phyloP scores from a whole-genome alignment of 768 basidiomycete species.

The Termitomyces sp. region DNA sequence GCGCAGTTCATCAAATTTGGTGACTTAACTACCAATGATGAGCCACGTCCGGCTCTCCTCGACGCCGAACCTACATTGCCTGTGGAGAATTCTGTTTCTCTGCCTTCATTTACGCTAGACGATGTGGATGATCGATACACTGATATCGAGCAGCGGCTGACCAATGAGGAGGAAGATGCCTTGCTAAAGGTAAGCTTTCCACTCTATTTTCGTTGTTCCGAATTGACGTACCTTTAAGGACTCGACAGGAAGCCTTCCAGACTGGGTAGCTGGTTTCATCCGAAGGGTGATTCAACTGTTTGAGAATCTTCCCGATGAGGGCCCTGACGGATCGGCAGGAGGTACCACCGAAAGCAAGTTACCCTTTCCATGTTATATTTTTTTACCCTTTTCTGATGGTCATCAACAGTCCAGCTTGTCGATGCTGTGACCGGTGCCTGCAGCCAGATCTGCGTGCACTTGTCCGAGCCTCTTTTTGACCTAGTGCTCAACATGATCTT shows the following conservation, averaged over 20 bases:
- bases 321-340: slow-evolving; percentile 58
- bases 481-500: slow-evolving; percentile 80
- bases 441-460: slow-evolving; percentile 73
- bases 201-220: not conserved
- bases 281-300: slow-evolving; percentile 76
- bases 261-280: slow-evolving; percentile 83
- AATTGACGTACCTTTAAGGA: slow-evolving; percentile 33
- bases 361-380: not conserved
- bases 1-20: slow-evolving; percentile 75
- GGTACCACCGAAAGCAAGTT: slow-evolving; percentile 61
- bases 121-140: slow-evolving; percentile 36
- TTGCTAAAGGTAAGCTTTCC: slow-evolving; percentile 46
- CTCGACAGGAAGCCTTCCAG: slow-evolving; percentile 71
- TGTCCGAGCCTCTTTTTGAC: slow-evolving; percentile 74
- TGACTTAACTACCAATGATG: slow-evolving; percentile 49
- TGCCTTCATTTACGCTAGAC: slow-evolving; percentile 38
- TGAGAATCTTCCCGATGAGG: slow-evolving; percentile 86
- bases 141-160: slow-evolving; percentile 42
- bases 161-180: slow-evolving; percentile 68
- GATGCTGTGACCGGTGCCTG: slow-evolving; percentile 76
- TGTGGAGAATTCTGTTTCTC: slow-evolving; percentile 22
- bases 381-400: not conserved
- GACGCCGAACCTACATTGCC: slow-evolving; percentile 36
- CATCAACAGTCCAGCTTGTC: slow-evolving; percentile 60
- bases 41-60: slow-evolving; percentile 24